A percentile compares a stretch with the other conserved stretches of the same genome.
These are phyloP conservation scores for Tremella yokohamensis DNA, from an alignment of 768 basidiomycete genomes.

Conservation along the genomic window DNA sequence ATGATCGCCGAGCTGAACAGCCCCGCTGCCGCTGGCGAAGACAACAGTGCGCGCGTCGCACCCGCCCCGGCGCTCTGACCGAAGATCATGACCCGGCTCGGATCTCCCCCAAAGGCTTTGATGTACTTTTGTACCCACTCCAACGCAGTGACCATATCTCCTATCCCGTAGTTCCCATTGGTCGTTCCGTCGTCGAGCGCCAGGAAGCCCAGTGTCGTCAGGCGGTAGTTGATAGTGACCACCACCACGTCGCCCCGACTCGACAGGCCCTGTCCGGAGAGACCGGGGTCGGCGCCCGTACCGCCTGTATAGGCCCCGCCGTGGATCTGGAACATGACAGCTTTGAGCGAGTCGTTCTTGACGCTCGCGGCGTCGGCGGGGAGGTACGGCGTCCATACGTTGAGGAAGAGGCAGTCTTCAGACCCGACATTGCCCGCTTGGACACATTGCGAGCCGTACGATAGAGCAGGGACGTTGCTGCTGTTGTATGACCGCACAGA, in stretches of 20 bases:
- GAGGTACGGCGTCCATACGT: background rate
- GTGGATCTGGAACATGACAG: background rate
- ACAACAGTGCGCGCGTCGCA: conserved; percentile 46
- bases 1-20: conserved; percentile 54
- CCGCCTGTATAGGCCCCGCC: background rate
- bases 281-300: background rate
- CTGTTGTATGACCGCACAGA: too few species aligned
- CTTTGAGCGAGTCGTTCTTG: too few species aligned
- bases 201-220: conserved; percentile 19
- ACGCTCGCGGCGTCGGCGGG: background rate
- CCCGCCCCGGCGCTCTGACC: conserved; percentile 60
- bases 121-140: conserved; percentile 62
- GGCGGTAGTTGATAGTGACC: conserved; percentile 21
- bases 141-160: conserved; percentile 61
- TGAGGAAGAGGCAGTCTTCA: conserved; percentile 1
- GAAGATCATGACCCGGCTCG: conserved; percentile 55
- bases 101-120: conserved; percentile 61
- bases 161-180: conserved; percentile 51
- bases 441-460: too few species aligned
- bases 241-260: conserved; percentile 5
- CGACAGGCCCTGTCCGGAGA: background rate
- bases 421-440: too few species aligned
- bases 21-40: conserved; percentile 6
- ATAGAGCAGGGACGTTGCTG: too few species aligned
- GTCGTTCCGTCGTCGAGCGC: conserved; percentile 13